Percentiles rank a stretch among this genome's conserved stretches.
These are phyloP conservation scores for Cornus kousa DNA, from an alignment of 148 eudicot genomes.

Conservation along the genomic window DNA sequence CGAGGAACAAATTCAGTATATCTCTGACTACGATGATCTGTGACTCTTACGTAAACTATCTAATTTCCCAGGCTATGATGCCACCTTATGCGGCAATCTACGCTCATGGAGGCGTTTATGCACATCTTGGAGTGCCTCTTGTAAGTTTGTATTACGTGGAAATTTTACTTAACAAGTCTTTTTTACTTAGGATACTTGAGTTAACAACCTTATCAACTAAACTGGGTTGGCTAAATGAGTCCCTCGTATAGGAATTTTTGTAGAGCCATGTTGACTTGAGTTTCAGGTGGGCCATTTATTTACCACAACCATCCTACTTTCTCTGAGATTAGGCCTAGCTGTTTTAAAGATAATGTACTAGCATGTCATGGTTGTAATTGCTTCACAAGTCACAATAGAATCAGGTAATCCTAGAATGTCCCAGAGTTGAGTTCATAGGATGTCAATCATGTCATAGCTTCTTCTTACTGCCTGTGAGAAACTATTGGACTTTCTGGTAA, in stretches of 20 bases:
- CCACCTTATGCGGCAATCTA: conserved; percentile 94
- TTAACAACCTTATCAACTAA: not conserved
- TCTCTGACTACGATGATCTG: not conserved
- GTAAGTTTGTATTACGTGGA: conserved; percentile 40
- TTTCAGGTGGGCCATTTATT: not conserved
- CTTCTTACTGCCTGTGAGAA: not conserved
- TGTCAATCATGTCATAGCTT: not conserved
- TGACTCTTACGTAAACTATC: not conserved
- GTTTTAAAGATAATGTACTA: not conserved
- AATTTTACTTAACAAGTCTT: not conserved
- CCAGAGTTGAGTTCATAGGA: no score
- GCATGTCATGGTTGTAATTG: not conserved
- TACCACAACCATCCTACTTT: not conserved
- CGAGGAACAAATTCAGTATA: not conserved
- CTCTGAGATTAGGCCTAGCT: not conserved
- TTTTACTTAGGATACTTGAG: not conserved
- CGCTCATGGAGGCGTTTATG: conserved; percentile 90
- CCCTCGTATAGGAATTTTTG: not conserved
- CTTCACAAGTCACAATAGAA: no score
- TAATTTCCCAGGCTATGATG: conserved; percentile 71
- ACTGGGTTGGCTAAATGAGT: not conserved
- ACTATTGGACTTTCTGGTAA: not conserved
- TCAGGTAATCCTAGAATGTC: not conserved
- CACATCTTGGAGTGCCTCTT: conserved; percentile 76
- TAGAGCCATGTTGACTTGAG: not conserved